Conservation (phyloP, 2,329 filamentous ascomycete genomes). For the Ceratocystis diversiconidia region DNA sequence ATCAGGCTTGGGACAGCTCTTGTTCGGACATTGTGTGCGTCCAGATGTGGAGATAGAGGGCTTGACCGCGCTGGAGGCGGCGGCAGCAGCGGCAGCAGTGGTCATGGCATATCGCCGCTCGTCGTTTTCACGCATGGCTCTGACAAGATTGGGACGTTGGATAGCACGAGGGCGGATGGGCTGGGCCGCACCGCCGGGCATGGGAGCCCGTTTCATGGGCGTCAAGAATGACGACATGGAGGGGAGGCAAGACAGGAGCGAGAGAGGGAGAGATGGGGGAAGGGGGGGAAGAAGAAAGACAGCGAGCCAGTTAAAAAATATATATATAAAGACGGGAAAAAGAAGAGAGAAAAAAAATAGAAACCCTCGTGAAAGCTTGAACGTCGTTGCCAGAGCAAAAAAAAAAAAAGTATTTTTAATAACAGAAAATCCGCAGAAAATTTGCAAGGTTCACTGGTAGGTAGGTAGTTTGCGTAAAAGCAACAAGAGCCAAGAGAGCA, state of each 20-base stretch:
- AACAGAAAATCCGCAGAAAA: background rate
- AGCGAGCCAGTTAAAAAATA: no score
- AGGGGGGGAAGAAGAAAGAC: background rate
- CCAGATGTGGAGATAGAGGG: conserved; percentile 23
- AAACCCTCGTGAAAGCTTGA: background rate
- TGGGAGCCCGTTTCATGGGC: conserved; percentile 27
- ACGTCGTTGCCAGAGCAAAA: background rate
- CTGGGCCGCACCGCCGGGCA: conserved; percentile 22
- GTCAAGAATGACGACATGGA: conserved; percentile 36
- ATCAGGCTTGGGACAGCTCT: conserved; percentile 44
- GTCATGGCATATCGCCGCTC: conserved; percentile 29
- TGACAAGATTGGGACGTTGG: conserved; percentile 34
- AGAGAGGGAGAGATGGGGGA: background rate
- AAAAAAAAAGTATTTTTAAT: background rate
- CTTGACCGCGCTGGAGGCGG: conserved; percentile 22
- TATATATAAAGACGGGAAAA: background rate
- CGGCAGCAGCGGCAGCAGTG: conserved; percentile 22
- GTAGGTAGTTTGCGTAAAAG: no score
- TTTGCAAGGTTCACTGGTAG: background rate
- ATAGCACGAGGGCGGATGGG: conserved; percentile 27
- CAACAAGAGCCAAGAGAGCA: no score
- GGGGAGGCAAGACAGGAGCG: background rate
- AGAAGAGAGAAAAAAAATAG: background rate
- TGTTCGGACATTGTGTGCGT: conserved; percentile 41
- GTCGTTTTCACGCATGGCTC: conserved; percentile 39